phyloP scores from a whole-genome alignment of 1,139 yeast species.

The Pichia terricola region DNA sequence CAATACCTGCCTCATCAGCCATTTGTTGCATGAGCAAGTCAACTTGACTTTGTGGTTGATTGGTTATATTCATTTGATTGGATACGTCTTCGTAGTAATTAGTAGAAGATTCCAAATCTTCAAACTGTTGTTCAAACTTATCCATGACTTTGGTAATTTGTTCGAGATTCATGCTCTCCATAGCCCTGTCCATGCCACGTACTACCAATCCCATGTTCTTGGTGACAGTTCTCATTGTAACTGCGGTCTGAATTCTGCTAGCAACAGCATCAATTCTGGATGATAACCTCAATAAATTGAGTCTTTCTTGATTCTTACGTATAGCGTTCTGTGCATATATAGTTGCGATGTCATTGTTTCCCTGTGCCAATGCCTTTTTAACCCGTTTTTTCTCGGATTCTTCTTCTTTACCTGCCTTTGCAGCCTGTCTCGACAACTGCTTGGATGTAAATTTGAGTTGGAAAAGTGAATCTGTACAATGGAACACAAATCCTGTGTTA shows the following conservation, averaged over 20 bases:
- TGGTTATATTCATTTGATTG: constrained; percentile 75
- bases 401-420: constrained; percentile 86
- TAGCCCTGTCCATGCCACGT: constrained; percentile 89
- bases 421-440: constrained; percentile 82
- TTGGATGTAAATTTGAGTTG: constrained; percentile 79
- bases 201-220: constrained; percentile 92
- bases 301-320: constrained; percentile 78
- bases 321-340: constrained; percentile 95
- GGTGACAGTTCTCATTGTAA: constrained; percentile 90
- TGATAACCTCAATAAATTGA: constrained; percentile 72
- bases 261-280: constrained; percentile 95
- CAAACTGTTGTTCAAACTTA: constrained; percentile 91
- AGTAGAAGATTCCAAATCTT: constrained; percentile 89
- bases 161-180: constrained; percentile 92
- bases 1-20: constrained; percentile 97
- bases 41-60: constrained; percentile 93
- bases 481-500: neutral
- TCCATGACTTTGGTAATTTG: constrained; percentile 92
- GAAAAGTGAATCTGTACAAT: constrained; percentile 37
- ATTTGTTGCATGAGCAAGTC: constrained; percentile 86
- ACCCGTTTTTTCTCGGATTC: constrained; percentile 78
- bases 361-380: constrained; percentile 79
- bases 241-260: constrained; percentile 92
- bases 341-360: constrained; percentile 87
- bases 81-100: constrained; percentile 91